A percentile compares a stretch with the other conserved stretches of the same genome.
phyloP scores from a whole-genome alignment of 1,284 basidiomycete species.

The Ustilago curta region DNA sequence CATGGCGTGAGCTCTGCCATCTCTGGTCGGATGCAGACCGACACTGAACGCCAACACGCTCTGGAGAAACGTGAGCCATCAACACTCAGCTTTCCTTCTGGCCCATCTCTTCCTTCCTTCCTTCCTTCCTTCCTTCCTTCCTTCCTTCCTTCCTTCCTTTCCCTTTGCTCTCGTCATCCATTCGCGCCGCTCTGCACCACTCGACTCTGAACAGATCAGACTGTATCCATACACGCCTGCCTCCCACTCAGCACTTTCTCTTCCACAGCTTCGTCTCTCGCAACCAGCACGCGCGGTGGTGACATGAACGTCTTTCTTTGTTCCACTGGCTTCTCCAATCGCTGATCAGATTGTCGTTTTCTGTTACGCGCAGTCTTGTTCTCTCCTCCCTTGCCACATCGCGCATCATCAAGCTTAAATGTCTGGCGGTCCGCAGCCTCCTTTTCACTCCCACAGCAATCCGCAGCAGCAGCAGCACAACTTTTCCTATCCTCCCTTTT shows the following conservation, averaged over 20 bases:
- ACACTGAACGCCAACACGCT: too few species aligned
- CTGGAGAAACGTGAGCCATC: too few species aligned
- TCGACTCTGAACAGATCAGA: too few species aligned
- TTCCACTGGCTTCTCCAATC: slow-evolving; percentile 1
- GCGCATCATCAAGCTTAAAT: slow-evolving; percentile 34
- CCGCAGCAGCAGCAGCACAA: slow-evolving; percentile 15
- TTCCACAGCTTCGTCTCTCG: not conserved
- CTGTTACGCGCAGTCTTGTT: slow-evolving; percentile 7
- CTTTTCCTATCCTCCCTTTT: slow-evolving; percentile 5
- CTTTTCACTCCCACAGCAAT: slow-evolving; percentile 20
- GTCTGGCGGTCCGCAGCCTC: slow-evolving; percentile 36
- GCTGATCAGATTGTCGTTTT: slow-evolving; percentile 14
- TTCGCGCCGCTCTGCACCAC: too few species aligned
- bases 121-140: too few species aligned
- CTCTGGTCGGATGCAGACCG: too few species aligned
- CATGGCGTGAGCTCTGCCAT: not conserved
- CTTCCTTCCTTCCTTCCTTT: too few species aligned
- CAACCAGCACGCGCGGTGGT: slow-evolving; percentile 1
- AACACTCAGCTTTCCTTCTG: too few species aligned
- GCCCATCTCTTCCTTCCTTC: too few species aligned
- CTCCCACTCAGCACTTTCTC: slow-evolving; percentile 8
- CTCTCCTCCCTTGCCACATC: not conserved
- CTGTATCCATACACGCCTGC: too few species aligned
- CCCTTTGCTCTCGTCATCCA: too few species aligned
- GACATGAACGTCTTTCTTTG: slow-evolving; percentile 16